These are phyloP conservation scores for Acanthamoeba sp. DNA, from an alignment of 208 protist species.

Conservation along the genomic window DNA sequence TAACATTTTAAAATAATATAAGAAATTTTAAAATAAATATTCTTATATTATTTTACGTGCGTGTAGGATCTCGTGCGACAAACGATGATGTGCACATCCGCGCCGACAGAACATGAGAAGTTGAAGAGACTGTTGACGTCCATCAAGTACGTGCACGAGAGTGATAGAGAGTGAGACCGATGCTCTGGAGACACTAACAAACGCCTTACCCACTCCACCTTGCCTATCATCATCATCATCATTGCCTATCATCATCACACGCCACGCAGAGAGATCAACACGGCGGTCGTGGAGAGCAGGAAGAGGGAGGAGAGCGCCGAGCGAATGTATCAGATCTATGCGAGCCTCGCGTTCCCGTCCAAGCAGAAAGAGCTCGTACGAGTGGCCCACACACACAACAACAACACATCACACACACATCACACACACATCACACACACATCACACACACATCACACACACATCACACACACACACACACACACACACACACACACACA, in stretches of 20 bases:
- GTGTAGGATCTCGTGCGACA: conserved; percentile 22
- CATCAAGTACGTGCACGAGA: conserved; percentile 13
- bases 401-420: too few relatives aligned
- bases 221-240: too few relatives aligned
- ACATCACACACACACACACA: too few relatives aligned
- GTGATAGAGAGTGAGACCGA: neutral
- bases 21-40: too few relatives aligned
- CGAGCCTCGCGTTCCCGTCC: conserved; percentile 32
- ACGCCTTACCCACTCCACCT: neutral
- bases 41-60: too few relatives aligned
- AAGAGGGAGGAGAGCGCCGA: conserved; percentile 59
- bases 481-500: too few relatives aligned
- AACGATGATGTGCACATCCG: conserved; percentile 2
- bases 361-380: conserved; percentile 36
- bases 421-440: too few relatives aligned
- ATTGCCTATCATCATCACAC: neutral
- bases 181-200: neutral
- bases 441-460: neutral
- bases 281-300: conserved; percentile 51
- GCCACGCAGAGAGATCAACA: conserved; percentile 63
- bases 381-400: neutral
- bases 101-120: neutral
- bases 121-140: neutral
- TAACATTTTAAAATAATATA: too few relatives aligned
- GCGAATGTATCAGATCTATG: conserved; percentile 45